Percentiles rank a stretch among this genome's conserved stretches.
Evolutionary conservation across 2,329 filamentous ascomycete species (phyloP).

Genomic region (Fusarium anthophilum): DNA sequence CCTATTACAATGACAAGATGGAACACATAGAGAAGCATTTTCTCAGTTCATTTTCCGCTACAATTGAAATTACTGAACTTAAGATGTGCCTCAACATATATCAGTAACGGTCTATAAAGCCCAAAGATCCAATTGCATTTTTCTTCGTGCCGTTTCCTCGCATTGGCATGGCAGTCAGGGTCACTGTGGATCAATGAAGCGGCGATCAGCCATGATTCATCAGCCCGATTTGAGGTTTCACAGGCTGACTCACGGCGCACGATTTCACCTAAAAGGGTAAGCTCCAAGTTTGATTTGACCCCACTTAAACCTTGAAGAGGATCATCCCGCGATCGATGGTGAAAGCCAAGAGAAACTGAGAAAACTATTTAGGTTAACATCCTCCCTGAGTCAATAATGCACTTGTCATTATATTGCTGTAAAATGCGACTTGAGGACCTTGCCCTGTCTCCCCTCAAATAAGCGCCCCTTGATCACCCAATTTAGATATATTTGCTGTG

Average conservation of each 20-base stretch:
- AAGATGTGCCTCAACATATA: no score
- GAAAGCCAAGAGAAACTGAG: no score
- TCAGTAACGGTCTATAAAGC: no score
- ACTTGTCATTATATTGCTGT: neutral
- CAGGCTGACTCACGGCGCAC: neutral
- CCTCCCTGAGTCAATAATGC: neutral
- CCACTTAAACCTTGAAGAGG: neutral
- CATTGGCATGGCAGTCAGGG: rapidly evolving
- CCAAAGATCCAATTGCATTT: rapidly evolving
- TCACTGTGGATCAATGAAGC: no score
- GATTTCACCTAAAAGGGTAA: neutral
- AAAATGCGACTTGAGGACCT: rapidly evolving
- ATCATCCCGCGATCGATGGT: neutral
- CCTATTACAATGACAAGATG: no score
- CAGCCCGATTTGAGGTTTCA: neutral
- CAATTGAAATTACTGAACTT: no score
- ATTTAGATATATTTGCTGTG: rapidly evolving
- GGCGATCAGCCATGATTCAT: neutral
- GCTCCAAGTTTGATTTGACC: neutral
- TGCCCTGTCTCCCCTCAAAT: rapidly evolving
- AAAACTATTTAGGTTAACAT: neutral
- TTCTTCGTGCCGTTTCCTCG: rapidly evolving
- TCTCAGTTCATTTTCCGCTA: no score
- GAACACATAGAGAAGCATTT: no score
- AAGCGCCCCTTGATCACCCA: rapidly evolving